phyloP scores from a whole-genome alignment of 495 filamentous ascomycete species.

The Aspergillus sclerotiicarbonarius region DNA sequence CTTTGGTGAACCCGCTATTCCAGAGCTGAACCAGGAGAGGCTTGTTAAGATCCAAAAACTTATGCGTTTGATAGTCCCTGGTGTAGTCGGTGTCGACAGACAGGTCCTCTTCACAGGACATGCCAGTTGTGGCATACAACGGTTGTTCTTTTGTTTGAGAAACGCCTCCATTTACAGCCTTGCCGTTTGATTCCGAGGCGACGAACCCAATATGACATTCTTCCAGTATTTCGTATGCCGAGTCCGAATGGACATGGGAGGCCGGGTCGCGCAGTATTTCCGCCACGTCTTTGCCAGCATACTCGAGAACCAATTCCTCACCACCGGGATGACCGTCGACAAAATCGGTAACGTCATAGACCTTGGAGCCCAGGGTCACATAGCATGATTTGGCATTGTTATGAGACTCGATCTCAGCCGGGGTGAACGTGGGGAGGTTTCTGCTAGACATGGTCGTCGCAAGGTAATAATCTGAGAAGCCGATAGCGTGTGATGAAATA shows the following conservation, averaged over 20 bases:
- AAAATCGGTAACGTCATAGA: conserved; percentile 94
- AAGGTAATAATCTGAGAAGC: neutral
- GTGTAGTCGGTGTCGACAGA: conserved; percentile 75
- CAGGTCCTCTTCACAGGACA: conserved; percentile 83
- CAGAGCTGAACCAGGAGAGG: conserved; percentile 89
- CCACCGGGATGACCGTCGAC: conserved; percentile 88
- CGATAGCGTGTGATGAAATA: neutral
- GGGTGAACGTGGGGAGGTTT: conserved; percentile 74
- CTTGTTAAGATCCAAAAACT: conserved; percentile 86
- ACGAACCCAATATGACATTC: conserved; percentile 83
- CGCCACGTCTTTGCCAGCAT: conserved; percentile 82
- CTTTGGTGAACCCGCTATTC: conserved; percentile 81
- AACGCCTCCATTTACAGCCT: conserved; percentile 30
- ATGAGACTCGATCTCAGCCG: conserved; percentile 75
- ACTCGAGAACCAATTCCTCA: conserved; percentile 81
- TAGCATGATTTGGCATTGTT: conserved; percentile 85
- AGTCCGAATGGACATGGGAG: conserved; percentile 82
- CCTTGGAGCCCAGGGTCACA: conserved; percentile 83
- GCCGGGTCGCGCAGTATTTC: conserved; percentile 79
- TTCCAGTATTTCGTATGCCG: conserved; percentile 90
- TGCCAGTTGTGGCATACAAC: conserved; percentile 73
- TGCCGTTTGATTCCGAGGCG: conserved; percentile 30
- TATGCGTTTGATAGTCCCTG: conserved; percentile 78
- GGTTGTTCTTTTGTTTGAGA: conserved; percentile 44
- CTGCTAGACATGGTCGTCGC: conserved; percentile 45